Evolutionary conservation across 1,284 basidiomycete genomes (phyloP).

Genomic region (Phellopilus nigrolimitatus): DNA sequence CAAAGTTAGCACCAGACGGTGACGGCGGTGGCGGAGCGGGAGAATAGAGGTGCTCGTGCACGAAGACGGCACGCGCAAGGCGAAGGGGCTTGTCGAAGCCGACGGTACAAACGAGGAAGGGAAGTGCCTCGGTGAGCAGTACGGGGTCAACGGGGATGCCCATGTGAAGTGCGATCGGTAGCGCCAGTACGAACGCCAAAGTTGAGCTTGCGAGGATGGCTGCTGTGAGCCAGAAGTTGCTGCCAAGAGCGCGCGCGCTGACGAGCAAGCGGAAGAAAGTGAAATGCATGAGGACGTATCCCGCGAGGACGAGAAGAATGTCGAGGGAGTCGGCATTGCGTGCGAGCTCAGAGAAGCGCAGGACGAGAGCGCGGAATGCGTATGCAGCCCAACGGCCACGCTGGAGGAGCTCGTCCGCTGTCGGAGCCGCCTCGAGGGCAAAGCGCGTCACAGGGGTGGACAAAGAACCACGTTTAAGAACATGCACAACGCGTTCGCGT

Average conservation of each 20-base stretch:
- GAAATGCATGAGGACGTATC: slow-evolving; percentile 93
- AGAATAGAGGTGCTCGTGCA: slow-evolving; percentile 70
- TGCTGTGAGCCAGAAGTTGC: slow-evolving; percentile 84
- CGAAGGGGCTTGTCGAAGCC: slow-evolving; percentile 98
- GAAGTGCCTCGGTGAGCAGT: slow-evolving; percentile 89
- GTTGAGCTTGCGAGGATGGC: slow-evolving; percentile 83
- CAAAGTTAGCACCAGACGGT: no score
- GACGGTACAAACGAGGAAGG: slow-evolving; percentile 96
- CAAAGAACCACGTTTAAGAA: slow-evolving; percentile 56
- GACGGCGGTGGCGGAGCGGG: slow-evolving; percentile 31
- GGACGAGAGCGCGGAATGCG: slow-evolving; percentile 72
- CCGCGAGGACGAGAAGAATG: slow-evolving; percentile 92
- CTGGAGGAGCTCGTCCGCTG: slow-evolving; percentile 28
- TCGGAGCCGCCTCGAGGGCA: slow-evolving; percentile 36
- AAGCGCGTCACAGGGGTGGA: slow-evolving; percentile 42
- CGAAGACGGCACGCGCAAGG: slow-evolving; percentile 87
- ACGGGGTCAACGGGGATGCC: slow-evolving; percentile 91
- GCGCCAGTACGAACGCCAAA: slow-evolving; percentile 84
- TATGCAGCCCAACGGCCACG: slow-evolving; percentile 82
- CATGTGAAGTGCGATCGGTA: slow-evolving; percentile 81
- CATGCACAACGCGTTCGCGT: slow-evolving; percentile 27
- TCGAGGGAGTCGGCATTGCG: slow-evolving; percentile 94
- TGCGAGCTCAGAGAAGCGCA: slow-evolving; percentile 84
- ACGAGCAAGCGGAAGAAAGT: slow-evolving; percentile 91
- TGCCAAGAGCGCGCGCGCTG: slow-evolving; percentile 82